Evolutionary conservation across 495 filamentous ascomycete genomes (phyloP).

Genomic region (Daldinia bambusicola): DNA sequence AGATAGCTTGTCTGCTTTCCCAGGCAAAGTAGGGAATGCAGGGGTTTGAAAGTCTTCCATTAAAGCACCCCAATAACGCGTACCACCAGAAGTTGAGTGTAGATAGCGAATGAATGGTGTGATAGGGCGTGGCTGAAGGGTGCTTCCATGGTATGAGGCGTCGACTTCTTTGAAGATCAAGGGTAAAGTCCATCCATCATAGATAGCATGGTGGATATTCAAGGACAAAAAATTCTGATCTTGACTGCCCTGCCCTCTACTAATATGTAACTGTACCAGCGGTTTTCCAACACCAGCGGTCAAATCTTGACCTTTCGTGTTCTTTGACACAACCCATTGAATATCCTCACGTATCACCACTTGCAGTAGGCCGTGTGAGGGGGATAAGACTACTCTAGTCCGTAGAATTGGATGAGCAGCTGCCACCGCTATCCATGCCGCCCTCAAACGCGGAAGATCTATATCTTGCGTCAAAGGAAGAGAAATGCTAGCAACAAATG

Average conservation of each 20-base stretch:
- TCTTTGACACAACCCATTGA: not conserved
- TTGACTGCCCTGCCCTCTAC: not conserved
- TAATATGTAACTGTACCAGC: not conserved
- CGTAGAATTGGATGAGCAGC: not conserved
- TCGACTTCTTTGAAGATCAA: not conserved
- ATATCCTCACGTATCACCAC: not conserved
- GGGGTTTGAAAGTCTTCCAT: too few species aligned
- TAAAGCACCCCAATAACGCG: not conserved
- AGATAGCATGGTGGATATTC: not conserved
- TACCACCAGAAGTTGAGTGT: not conserved
- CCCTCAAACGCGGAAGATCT: not conserved
- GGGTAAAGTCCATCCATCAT: not conserved
- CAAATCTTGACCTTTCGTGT: not conserved
- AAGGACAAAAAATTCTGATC: not conserved
- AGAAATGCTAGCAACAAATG: not conserved
- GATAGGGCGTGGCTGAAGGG: too few species aligned
- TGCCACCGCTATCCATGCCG: not conserved
- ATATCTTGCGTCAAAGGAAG: not conserved
- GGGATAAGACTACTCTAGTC: not conserved
- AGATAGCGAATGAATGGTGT: too few species aligned
- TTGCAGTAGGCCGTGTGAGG: not conserved
- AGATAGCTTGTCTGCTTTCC: too few species aligned
- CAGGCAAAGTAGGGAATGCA: too few species aligned
- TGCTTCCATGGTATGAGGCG: not conserved
- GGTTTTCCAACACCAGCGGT: too few species aligned